Evolutionary conservation across 2,329 filamentous ascomycete species (phyloP), one percentile per base, ranked within the genome.

Genomic region (Pseudofabraea citricarpa): DNA sequence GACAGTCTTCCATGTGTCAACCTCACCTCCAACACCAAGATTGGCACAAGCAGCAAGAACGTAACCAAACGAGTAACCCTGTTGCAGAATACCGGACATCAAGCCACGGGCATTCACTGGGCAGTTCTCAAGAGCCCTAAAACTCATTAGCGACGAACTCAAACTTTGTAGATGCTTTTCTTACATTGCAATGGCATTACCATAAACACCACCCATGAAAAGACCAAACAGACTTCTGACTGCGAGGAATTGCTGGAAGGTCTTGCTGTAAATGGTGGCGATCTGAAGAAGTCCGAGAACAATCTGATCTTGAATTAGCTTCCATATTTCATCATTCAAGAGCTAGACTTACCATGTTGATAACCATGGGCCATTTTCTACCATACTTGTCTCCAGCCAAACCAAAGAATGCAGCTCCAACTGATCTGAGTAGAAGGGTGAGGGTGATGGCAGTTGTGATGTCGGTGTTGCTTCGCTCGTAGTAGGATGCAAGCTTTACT

Each of bases 291-390:
- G 61, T 87, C 74, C 0, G 80, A 85, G 61, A 88, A 89, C 2
- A 86, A 87, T 63, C 89, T 85, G 27, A 31, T 15, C 56, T 90
- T 79, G 76, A n/a, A n/a, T 66, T 87, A 90, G 56, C 88, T 88
- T 21, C 87, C 90, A 22, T 79, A 85, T 46, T 90, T 77, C 60
- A 86, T 79, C 4, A 85, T 66, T 18, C 76, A 58, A 33, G 81
- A 81, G 3, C 87, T 71, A 19, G 88, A 22, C 89, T 66, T 46
- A 90, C 69, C 79, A 90, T 86, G 70, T 91, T 91, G 55, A 79
- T 55, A 7, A 90, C 82, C 83, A 90, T 87, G 35, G 87, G 86
- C 82, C 85, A 88, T 66, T 90, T 90, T 44, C 87, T 78, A 4
- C 87, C 87, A 61, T 79, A 91, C 48, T 80, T 80, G 63, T 93